These are phyloP conservation scores for Phytopythium mirpurense DNA, from an alignment of 352 stramenopile species.

Conservation along the genomic window DNA sequence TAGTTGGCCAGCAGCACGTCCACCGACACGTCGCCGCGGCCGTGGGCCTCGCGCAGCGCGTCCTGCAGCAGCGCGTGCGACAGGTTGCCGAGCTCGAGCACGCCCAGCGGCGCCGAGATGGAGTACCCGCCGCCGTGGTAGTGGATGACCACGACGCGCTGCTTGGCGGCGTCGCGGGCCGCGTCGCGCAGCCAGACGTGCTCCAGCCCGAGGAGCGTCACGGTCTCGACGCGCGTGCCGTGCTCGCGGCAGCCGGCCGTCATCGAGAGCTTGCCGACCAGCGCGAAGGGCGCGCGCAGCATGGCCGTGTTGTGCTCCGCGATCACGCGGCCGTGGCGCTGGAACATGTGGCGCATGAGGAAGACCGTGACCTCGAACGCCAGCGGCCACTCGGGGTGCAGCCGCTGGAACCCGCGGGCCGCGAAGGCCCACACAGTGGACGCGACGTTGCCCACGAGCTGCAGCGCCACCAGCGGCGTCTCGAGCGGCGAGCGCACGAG, in stretches of 20 bases:
- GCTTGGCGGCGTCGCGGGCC: slow-evolving; percentile 3
- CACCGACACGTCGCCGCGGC: slow-evolving; percentile 15
- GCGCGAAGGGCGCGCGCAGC: slow-evolving; percentile 14
- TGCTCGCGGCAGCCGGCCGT: slow-evolving; percentile 17
- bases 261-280: slow-evolving; percentile 14
- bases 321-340: slow-evolving; percentile 20
- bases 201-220: slow-evolving; percentile 18
- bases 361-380: slow-evolving; percentile 22
- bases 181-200: slow-evolving; percentile 23
- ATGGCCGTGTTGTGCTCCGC: slow-evolving; percentile 16
- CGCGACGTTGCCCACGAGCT: slow-evolving; percentile 9
- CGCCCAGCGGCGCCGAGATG: slow-evolving; percentile 19
- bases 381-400: slow-evolving; percentile 26
- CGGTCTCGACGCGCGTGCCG: slow-evolving; percentile 8
- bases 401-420: slow-evolving; percentile 13
- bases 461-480: slow-evolving; percentile 6
- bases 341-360: slow-evolving; percentile 22
- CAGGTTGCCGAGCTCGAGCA: slow-evolving; percentile 19
- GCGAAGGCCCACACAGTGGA: slow-evolving; percentile 7
- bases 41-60: slow-evolving; percentile 13
- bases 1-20: slow-evolving; percentile 49
- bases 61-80: slow-evolving; percentile 16
- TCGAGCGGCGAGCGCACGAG: slow-evolving; percentile 10
- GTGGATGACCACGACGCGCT: slow-evolving; percentile 25
- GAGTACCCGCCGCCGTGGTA: slow-evolving; percentile 33